Evolutionary conservation across 805 yeast species (phyloP), one percentile per base, ranked within the genome.

Genomic region (Ogataea degrootiae): DNA sequence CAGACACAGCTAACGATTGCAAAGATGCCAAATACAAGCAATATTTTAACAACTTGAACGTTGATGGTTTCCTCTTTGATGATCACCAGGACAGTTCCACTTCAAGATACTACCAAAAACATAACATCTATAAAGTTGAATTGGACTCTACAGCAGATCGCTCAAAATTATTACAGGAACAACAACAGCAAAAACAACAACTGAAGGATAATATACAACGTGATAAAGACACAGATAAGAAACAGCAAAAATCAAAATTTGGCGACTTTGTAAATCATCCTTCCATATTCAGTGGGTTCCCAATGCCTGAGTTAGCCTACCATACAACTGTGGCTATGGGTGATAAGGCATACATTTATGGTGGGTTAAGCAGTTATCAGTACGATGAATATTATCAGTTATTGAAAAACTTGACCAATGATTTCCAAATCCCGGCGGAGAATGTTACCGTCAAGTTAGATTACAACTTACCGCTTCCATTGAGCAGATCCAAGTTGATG

Each of bases 391-490:
- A 67, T 46, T 57, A 49, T 17, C 39, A 39, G 2, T 52, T 52
- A 19, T 34, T 67, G 11, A 43, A 50, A n/a, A 54, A 55, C 1
- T 35, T 68, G 15, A 65, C 72, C 1, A 58, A 65, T 45, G 46
- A 65, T 44, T 67, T 62, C 43, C 44, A 58, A 23, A 62, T 67
- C n/a, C 63, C 68, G 1, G 58, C 67, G 11, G 58, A 58, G 34
- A 66, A 67, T 48, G 56, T 68, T 3, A 50, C 45, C n/a, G 46
- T 67, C 41, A 54, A 50, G 8, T 59, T 67, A 45, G 60, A 62
- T 44, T 63, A 56, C 59, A 71, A 69, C 48, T 67, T 75, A 48
- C 81, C 76, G 2, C 65, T 72, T 6, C 83, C 83, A 0, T 54
- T 79, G 34, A 60, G 71, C 31, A 63, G 65, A 9, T 63, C 60